phyloP scores from a whole-genome alignment of 2,329 filamentous ascomycete genomes.

The Stemphylium lycopersici region DNA sequence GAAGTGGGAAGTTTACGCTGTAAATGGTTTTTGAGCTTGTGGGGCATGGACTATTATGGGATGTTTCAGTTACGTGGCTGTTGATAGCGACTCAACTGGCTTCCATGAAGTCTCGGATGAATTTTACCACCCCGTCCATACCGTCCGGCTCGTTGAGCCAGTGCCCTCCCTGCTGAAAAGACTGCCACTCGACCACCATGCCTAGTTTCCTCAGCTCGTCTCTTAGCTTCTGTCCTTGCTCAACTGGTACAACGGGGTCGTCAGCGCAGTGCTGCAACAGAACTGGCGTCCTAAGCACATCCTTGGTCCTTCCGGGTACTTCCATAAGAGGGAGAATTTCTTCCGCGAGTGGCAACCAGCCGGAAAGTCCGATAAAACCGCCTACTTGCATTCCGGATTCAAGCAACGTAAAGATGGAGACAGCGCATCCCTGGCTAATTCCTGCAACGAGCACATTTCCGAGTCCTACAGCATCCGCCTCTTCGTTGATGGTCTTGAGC shows the following conservation, averaged over 20 bases:
- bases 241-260: constrained; percentile 52
- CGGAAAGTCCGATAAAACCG: constrained; percentile 30
- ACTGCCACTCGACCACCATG: constrained; percentile 46
- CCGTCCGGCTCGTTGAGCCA: constrained; percentile 58
- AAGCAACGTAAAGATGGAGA: constrained; percentile 19
- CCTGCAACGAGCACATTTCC: constrained; percentile 27
- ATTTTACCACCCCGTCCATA: constrained; percentile 53
- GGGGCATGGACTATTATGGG: too few species aligned
- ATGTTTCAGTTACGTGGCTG: too few species aligned
- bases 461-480: constrained; percentile 10
- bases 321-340: constrained; percentile 1
- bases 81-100: background rate
- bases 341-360: constrained; percentile 26
- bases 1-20: constrained; percentile 23
- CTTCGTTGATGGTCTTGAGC: constrained; percentile 36
- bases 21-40: background rate
- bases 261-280: constrained; percentile 54
- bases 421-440: constrained; percentile 35
- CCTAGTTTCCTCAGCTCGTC: constrained; percentile 47
- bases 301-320: background rate
- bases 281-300: constrained; percentile 42
- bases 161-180: constrained; percentile 51
- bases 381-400: constrained; percentile 7
- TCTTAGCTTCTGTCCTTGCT: constrained; percentile 44
- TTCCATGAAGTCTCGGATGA: constrained; percentile 10